Percentiles rank a stretch among this genome's conserved stretches.
These are phyloP conservation scores for Clavispora fructus DNA, from an alignment of 805 yeast species.

Conservation along the genomic window DNA sequence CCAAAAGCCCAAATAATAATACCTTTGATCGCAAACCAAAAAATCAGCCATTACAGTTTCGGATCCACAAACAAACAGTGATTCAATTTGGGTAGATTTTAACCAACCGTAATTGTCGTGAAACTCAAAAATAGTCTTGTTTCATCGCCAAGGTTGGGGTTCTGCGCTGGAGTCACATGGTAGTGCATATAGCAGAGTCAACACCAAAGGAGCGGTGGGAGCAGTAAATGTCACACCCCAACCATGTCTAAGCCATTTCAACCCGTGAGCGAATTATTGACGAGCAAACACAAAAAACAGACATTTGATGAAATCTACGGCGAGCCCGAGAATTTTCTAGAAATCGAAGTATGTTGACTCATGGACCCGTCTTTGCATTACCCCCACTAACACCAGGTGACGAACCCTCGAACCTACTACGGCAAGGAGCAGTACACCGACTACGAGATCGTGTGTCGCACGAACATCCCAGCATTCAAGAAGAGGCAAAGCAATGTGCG, in stretches of 20 bases:
- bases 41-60: too few species aligned
- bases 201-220: not conserved
- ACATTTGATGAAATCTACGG: conserved; percentile 82
- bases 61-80: too few species aligned
- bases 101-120: too few species aligned
- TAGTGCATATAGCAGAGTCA: not conserved
- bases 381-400: conserved; percentile 33
- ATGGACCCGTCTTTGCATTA: not conserved
- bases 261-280: conserved; percentile 38
- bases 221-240: not conserved
- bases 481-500: conserved; percentile 62
- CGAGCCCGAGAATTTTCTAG: conserved; percentile 90
- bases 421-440: conserved; percentile 77
- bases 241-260: conserved; percentile 37
- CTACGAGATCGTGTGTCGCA: conserved; percentile 83
- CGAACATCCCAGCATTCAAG: conserved; percentile 85
- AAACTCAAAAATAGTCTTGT: not conserved
- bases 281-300: conserved; percentile 44
- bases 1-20: too few species aligned
- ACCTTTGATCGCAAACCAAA: too few species aligned
- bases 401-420: conserved; percentile 71
- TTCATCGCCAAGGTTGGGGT: not conserved
- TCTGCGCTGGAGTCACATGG: not conserved
- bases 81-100: too few species aligned
- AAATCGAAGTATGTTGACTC: conserved; percentile 62